Conservation (phyloP, 495 filamentous ascomycete species). For the Penicillium desertorum region DNA sequence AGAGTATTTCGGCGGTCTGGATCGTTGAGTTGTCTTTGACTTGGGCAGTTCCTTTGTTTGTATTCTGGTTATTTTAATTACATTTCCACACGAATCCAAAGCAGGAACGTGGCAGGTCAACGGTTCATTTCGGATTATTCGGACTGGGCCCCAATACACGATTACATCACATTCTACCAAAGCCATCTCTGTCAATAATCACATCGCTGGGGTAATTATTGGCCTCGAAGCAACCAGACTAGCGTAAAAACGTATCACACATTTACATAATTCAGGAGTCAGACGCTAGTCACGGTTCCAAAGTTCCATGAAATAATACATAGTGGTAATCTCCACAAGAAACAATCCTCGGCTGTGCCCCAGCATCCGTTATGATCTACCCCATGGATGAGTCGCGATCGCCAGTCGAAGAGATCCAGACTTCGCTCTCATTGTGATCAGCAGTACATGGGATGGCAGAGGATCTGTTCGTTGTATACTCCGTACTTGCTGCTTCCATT, state of each 20-base stretch:
- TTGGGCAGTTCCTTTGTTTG: neutral
- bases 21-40: conserved; percentile 6
- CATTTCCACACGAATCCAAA: neutral
- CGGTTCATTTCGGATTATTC: neutral
- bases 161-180: neutral
- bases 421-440: conserved; percentile 1
- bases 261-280: conserved; percentile 5
- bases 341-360: neutral
- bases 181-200: too few species aligned
- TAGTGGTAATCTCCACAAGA: conserved; percentile 11
- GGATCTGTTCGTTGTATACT: neutral
- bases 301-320: neutral
- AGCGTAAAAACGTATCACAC: too few species aligned
- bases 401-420: conserved; percentile 7
- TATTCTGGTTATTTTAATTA: neutral
- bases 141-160: neutral
- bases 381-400: conserved; percentile 6
- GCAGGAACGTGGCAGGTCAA: neutral
- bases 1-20: conserved; percentile 8
- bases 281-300: neutral
- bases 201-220: neutral
- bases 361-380: conserved; percentile 6
- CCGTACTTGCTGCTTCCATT: neutral
- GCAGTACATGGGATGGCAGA: neutral
- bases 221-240: too few species aligned